Evolutionary conservation across 2,329 filamentous ascomycete species (phyloP).

Genomic region (Diaporthe australafricana): DNA sequence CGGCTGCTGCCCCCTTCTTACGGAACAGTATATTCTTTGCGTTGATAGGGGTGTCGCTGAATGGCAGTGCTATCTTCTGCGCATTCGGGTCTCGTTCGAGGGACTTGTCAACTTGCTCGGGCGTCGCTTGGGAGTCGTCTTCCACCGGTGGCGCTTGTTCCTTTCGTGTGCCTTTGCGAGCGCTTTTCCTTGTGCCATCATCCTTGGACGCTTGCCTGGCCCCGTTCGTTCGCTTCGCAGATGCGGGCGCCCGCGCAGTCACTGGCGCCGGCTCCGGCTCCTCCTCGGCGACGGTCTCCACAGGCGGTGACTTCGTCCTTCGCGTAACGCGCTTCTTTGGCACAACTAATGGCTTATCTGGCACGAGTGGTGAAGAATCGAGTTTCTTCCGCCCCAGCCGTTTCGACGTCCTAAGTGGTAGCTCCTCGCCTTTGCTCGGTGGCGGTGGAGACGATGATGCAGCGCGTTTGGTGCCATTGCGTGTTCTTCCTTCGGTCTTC

Average conservation of each 20-base stretch:
- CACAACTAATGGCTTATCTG: constrained; percentile 50
- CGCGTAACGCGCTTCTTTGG: constrained; percentile 55
- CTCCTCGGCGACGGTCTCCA: constrained; percentile 50
- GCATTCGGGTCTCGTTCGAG: constrained; percentile 51
- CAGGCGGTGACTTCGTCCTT: constrained; percentile 55
- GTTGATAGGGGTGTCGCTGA: constrained; percentile 93
- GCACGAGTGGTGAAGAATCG: constrained; percentile 51
- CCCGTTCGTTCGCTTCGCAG: constrained; percentile 32
- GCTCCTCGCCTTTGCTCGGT: constrained; percentile 33
- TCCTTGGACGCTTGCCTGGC: constrained; percentile 26
- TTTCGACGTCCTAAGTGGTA: constrained; percentile 40
- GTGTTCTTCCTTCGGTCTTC: constrained; percentile 52
- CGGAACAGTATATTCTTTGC: constrained; percentile 95
- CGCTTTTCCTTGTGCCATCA: constrained; percentile 28
- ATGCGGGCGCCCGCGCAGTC: constrained; percentile 34
- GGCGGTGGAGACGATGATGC: constrained; percentile 41
- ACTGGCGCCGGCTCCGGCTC: constrained; percentile 38
- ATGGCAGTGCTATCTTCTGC: constrained; percentile 83
- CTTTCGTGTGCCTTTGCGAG: constrained; percentile 33
- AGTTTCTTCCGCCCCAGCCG: constrained; percentile 53
- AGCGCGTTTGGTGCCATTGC: constrained; percentile 47
- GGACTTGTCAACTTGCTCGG: constrained; percentile 36
- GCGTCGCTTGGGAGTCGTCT: constrained; percentile 33
- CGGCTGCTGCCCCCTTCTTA: constrained; percentile 73
- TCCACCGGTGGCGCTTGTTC: constrained; percentile 28